Percentiles rank a stretch among this genome's conserved stretches.
phyloP scores from a whole-genome alignment of 1,284 basidiomycete genomes.

The Ganoderma multipileum region DNA sequence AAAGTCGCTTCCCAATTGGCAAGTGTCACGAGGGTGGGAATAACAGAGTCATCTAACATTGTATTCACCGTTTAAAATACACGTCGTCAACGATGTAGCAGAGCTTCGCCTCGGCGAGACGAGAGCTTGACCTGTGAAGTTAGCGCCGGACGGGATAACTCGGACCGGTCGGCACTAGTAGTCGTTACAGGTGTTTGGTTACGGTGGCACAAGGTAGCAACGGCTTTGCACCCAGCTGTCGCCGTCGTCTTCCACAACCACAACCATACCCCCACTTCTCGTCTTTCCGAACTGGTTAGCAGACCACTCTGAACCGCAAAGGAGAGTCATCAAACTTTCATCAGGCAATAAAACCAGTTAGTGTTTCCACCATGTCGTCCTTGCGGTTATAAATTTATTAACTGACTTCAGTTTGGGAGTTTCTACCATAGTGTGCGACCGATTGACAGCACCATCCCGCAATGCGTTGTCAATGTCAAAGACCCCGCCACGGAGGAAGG shows the following conservation, averaged over 20 bases:
- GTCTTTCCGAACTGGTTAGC: slow-evolving; percentile 8
- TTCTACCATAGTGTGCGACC: not conserved
- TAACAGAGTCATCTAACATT: too few relatives aligned
- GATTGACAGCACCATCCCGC: not conserved
- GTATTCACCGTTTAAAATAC: too few relatives aligned
- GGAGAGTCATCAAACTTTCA: not conserved
- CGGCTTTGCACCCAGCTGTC: not conserved
- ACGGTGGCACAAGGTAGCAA: not conserved
- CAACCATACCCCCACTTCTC: not conserved
- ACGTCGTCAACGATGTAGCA: too few relatives aligned
- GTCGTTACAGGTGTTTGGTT: not conserved
- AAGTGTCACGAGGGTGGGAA: too few relatives aligned
- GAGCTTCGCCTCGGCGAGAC: too few relatives aligned
- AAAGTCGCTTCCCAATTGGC: too few relatives aligned
- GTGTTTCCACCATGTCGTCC: not conserved
- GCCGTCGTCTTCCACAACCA: not conserved
- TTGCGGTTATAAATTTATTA: too few relatives aligned
- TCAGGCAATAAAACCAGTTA: not conserved
- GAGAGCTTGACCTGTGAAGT: too few relatives aligned
- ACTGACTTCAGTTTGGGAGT: not conserved
- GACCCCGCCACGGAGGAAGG: not conserved
- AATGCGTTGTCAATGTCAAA: not conserved
- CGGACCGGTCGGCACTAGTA: too few relatives aligned
- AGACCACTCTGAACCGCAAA: not conserved
- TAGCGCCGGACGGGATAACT: too few relatives aligned